Percentiles rank a stretch among this genome's conserved stretches.
phyloP scores from a whole-genome alignment of 2,329 filamentous ascomycete genomes.

The Metarhizium rileyi region DNA sequence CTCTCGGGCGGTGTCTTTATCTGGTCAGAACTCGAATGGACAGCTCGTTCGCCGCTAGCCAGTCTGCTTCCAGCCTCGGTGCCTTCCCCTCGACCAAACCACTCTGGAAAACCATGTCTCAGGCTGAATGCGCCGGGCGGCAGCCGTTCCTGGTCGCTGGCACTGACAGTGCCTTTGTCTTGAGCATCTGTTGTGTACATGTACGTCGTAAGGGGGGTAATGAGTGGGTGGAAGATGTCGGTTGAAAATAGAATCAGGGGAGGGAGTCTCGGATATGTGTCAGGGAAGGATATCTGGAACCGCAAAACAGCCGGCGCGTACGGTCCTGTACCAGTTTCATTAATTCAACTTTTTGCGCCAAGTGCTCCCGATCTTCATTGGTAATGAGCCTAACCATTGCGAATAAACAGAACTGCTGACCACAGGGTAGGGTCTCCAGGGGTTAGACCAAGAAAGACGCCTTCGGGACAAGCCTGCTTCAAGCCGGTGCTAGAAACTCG shows the following conservation, averaged over 20 bases:
- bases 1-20: constrained; percentile 10
- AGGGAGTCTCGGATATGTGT: constrained; percentile 66
- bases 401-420: constrained; percentile 87
- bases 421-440: constrained; percentile 74
- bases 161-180: constrained; percentile 68
- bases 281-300: constrained; percentile 82
- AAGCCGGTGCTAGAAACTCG: constrained; percentile 54
- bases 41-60: constrained; percentile 28
- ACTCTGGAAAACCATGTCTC: constrained; percentile 79
- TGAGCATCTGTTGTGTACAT: constrained; percentile 77
- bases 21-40: constrained; percentile 17
- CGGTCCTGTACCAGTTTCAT: constrained; percentile 49
- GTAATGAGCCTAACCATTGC: constrained; percentile 51
- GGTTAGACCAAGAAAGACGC: constrained; percentile 77
- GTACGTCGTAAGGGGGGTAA: constrained; percentile 89
- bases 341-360: not conserved
- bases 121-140: constrained; percentile 86
- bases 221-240: constrained; percentile 89
- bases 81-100: constrained; percentile 60
- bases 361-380: not conserved
- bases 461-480: constrained; percentile 72
- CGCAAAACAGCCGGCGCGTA: constrained; percentile 81
- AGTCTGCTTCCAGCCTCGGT: constrained; percentile 29
- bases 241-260: constrained; percentile 82
- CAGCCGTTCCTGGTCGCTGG: constrained; percentile 71